Conservation (phyloP, 805 yeast genomes). For the Starmerella vitae region DNA sequence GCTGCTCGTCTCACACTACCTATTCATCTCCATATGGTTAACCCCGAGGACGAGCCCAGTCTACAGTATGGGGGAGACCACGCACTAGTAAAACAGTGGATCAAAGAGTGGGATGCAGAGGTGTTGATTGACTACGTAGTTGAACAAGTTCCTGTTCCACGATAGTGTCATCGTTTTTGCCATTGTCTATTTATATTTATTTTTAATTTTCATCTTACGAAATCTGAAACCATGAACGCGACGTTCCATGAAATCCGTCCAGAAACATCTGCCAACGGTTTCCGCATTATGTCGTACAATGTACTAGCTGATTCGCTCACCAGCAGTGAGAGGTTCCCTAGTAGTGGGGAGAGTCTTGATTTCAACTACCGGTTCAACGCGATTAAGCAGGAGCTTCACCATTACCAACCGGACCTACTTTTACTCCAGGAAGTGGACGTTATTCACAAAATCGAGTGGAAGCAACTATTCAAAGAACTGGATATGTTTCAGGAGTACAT, state of each 20-base stretch:
- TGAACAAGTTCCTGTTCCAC: conserved; percentile 39
- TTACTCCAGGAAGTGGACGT: conserved; percentile 80
- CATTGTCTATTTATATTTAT: too few relatives aligned
- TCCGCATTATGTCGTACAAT: conserved; percentile 60
- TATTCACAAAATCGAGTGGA: conserved; percentile 37
- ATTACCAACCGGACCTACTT: conserved; percentile 60
- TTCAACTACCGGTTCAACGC: conserved; percentile 65
- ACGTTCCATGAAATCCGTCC: too few relatives aligned
- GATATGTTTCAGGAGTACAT: conserved; percentile 41
- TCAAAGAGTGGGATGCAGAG: conserved; percentile 35
- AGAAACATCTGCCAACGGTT: not conserved
- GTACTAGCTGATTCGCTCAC: conserved; percentile 76
- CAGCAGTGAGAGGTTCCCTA: conserved; percentile 66
- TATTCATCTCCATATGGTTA: conserved; percentile 31
- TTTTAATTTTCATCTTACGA: too few relatives aligned
- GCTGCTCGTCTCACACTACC: conserved; percentile 41
- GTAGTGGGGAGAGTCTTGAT: conserved; percentile 62
- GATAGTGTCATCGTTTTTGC: conserved; percentile 18
- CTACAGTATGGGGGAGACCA: conserved; percentile 45
- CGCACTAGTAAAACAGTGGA: conserved; percentile 31
- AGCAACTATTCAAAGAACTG: conserved; percentile 2
- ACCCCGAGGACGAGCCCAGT: conserved; percentile 38
- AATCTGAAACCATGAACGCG: too few relatives aligned
- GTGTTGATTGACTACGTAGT: conserved; percentile 41
- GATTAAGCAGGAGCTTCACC: conserved; percentile 46